A percentile compares a stretch with the other conserved stretches of the same genome.
Evolutionary conservation across 495 filamentous ascomycete species (phyloP).

Genomic region (Apiosordaria backusii): DNA sequence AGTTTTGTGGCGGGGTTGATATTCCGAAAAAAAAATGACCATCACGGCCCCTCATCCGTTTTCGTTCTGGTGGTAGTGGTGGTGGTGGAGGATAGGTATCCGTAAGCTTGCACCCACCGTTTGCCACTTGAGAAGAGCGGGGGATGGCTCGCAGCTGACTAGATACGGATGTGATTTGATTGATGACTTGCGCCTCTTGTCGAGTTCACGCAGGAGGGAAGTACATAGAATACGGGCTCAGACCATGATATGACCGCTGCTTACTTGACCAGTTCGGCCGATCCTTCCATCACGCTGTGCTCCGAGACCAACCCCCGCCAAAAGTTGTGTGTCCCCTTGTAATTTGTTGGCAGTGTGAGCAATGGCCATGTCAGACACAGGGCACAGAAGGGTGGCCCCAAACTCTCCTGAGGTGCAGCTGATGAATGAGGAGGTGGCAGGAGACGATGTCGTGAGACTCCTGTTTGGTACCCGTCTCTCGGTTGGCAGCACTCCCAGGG

Average conservation of each 20-base stretch:
- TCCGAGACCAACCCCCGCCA: no score
- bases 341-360: background rate
- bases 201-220: background rate
- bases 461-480: background rate
- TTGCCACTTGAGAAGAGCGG: background rate
- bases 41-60: background rate
- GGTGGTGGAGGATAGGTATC: no score
- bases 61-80: background rate
- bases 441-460: background rate
- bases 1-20: background rate
- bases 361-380: background rate
- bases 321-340: background rate
- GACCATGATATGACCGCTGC: background rate
- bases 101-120: no score
- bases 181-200: background rate
- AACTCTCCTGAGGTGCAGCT: background rate
- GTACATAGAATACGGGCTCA: no score
- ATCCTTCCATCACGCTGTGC: background rate
- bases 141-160: background rate
- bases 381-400: background rate
- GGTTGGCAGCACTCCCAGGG: background rate
- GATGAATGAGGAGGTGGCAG: background rate
- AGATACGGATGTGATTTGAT: background rate
- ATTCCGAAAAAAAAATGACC: background rate
- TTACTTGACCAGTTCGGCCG: background rate